Evolutionary conservation across 768 basidiomycete genomes (phyloP), one percentile per base, ranked within the genome.

Genomic region (Russula foetens): DNA sequence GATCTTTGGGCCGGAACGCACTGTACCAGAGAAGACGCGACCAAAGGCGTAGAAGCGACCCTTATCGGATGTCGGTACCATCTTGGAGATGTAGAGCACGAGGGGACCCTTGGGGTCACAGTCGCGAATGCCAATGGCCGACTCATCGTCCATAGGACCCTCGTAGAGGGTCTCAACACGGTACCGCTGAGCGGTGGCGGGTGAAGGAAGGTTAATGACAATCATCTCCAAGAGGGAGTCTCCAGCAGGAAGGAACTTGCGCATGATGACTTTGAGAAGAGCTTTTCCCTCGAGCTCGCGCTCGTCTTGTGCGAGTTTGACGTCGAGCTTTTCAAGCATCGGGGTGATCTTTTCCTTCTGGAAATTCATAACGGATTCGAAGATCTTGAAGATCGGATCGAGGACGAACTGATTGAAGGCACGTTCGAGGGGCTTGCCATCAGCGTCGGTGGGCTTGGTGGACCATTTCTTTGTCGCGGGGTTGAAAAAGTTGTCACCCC

Each of bases 401-500:
- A 98, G 90, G 60, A 98, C 92, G 77, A 99, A 98, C 80, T 81
- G 77, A 79, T 94, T 98, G 84, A 99, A 99, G 58, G 96, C 94
- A 76, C 97, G 95, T 71, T 98, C 97, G 58, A 98, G 88, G n/a
- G 74, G 75, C 72, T 94, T 95, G 70, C 92, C 93, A 68, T 94
- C 88, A 57, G 85, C 82, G 65, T 84, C 86, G 24, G 75, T 76
- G 65, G 74, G 62, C 73, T 86, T 90, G 52, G 90, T 92, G 21
- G 92, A 83, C 97, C 97, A 98, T 77, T 99, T 99, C 75, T 85
- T 85, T 41, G 95, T 98, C 56, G 85, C 81, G 58, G 95, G 91
- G 81, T 98, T 99, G 84, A 98, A 98, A 81, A 79, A 99, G 81
- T 98, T 98, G 81, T 99, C 97, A 56, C 97, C 97, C 97, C 97